phyloP scores from a whole-genome alignment of 2,329 filamentous ascomycete genomes.

The Aspergillus hortae region DNA sequence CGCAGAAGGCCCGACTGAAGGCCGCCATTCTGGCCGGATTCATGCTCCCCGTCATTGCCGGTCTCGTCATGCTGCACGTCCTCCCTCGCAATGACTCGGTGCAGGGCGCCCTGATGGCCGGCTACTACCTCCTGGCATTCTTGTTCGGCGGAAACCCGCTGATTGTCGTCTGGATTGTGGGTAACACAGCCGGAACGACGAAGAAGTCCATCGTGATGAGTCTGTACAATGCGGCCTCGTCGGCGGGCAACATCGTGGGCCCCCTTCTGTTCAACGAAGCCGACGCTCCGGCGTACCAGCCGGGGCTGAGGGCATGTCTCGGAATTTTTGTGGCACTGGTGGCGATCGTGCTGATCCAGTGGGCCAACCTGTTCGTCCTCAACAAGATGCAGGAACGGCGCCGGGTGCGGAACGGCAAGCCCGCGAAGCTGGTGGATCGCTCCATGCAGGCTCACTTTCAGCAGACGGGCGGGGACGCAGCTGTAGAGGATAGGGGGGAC shows the following conservation, averaged over 20 bases:
- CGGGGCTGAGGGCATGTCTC: constrained; percentile 53
- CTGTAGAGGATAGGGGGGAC: constrained; percentile 11
- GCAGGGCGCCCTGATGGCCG: constrained; percentile 52
- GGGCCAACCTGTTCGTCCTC: constrained; percentile 50
- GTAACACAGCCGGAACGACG: constrained; percentile 64
- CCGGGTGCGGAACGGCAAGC: constrained; percentile 59
- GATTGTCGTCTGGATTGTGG: constrained; percentile 65
- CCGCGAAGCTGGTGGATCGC: constrained; percentile 55
- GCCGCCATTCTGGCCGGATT: constrained; percentile 52
- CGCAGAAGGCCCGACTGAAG: constrained; percentile 57
- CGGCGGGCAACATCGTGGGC: constrained; percentile 64
- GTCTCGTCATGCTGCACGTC: constrained; percentile 54
- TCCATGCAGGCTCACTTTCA: constrained; percentile 58
- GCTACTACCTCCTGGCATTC: constrained; percentile 65
- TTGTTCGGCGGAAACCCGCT: constrained; percentile 64
- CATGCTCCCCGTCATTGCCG: constrained; percentile 59
- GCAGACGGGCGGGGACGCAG: constrained; percentile 17
- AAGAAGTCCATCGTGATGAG: constrained; percentile 65
- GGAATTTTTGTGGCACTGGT: constrained; percentile 48
- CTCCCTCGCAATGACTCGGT: constrained; percentile 43
- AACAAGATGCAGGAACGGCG: constrained; percentile 54
- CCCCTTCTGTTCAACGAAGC: constrained; percentile 58
- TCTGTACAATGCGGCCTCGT: constrained; percentile 60
- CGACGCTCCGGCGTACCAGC: constrained; percentile 58
- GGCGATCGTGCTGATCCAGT: constrained; percentile 52